Base-by-base conservation (phyloP, 306 rosid genomes). In the Quercus wislizeni region DNA sequence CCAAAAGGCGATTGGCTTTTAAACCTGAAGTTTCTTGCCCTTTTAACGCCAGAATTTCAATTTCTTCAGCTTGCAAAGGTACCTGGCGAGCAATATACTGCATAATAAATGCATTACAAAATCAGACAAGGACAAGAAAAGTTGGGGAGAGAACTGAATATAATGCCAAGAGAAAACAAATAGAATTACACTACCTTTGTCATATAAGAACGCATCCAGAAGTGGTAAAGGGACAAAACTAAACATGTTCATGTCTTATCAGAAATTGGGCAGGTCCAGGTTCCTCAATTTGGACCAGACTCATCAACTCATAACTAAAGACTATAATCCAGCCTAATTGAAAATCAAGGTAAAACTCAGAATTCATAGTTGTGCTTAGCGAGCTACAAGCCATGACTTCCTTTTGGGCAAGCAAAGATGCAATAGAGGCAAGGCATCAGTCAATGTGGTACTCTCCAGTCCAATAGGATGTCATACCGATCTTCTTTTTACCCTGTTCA, bases 81-180 rank as follows among this genome's bases (percentile, higher is more conserved):
- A 90, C 86, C 74, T 87, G 93, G 41, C 75, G 71, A 75, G 97
- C 90, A 70, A 94, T 84, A 72, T 89, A 89, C 98, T 94, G 86
- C 59, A 78, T 43, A 71, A 75, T 78, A 75, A 38, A 38, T 68
- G 77, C 54, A 70, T 25, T 21, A 78, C 46, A 68, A 19, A 76
- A 31, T 87, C 58, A 79, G 74, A 46, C 61, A 58, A 62, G 56
- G 35, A 20, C 76, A 49, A 35, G 15, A 62, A 33, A 51, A 49
- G 20, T 27, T 20, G 30, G 49, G 68, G 23, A 35, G 69, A 23
- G 3, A 25, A 74, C 63, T 71, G 27, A 41, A n/a, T 57, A 51
- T 71, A 35, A 38, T 38, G 14, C 35, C 14, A 63, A 14, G 69
- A 62, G 33, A 28, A 62, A 9, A 57, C 8, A 28, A 27, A 58